Conservation (phyloP, 768 basidiomycete genomes). For the Imleria badia region DNA sequence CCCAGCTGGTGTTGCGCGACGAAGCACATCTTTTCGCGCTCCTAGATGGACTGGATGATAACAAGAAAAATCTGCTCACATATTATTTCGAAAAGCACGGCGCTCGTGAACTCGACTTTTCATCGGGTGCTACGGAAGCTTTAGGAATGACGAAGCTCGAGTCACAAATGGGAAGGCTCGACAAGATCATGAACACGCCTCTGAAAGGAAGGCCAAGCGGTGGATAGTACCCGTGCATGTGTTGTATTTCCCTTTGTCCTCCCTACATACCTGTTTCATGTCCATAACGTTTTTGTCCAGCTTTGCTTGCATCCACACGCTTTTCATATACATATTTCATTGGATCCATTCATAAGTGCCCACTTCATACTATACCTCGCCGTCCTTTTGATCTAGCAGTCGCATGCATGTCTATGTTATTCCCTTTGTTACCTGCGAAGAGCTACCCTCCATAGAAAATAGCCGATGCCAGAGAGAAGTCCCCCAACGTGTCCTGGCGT, state of each 20-base stretch:
- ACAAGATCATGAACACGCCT: slow-evolving; percentile 77
- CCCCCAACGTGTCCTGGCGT: slow-evolving; percentile 72
- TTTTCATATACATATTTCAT: slow-evolving; percentile 9
- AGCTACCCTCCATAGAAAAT: slow-evolving; percentile 38
- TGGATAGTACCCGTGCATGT: background rate
- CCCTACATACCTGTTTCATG: background rate
- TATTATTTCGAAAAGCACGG: slow-evolving; percentile 90
- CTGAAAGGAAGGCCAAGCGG: slow-evolving; percentile 33
- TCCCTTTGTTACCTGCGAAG: slow-evolving; percentile 24
- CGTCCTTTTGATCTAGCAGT: slow-evolving; percentile 2
- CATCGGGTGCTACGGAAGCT: slow-evolving; percentile 30
- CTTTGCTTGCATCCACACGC: slow-evolving; percentile 9
- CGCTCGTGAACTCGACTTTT: slow-evolving; percentile 51
- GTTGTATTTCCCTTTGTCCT: background rate
- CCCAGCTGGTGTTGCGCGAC: slow-evolving; percentile 78
- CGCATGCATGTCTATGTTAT: slow-evolving; percentile 9
- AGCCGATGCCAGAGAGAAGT: slow-evolving; percentile 57
- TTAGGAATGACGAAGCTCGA: slow-evolving; percentile 67
- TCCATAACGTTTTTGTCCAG: background rate
- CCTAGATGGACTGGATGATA: slow-evolving; percentile 79
- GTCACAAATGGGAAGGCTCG: slow-evolving; percentile 78
- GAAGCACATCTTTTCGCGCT: slow-evolving; percentile 81
- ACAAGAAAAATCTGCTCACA: slow-evolving; percentile 87
- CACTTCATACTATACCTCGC: slow-evolving; percentile 9
- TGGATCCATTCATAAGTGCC: slow-evolving; percentile 1